Conservation (phyloP, 1,139 yeast species). For the Pichia sp. region DNA sequence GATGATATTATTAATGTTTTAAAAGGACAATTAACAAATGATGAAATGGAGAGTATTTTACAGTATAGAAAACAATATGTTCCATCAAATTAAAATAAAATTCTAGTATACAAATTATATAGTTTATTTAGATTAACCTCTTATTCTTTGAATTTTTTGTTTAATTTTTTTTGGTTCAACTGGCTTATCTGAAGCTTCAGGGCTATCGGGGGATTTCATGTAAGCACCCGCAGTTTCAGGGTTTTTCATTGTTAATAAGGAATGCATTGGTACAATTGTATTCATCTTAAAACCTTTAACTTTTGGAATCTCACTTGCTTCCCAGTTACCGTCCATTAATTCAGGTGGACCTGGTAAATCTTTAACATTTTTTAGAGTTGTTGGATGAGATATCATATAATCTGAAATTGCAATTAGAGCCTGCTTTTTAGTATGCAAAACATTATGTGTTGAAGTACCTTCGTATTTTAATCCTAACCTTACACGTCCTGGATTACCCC, state of each 20-base stretch:
- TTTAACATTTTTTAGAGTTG: slow-evolving; percentile 58
- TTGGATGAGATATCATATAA: slow-evolving; percentile 62
- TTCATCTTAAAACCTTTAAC: slow-evolving; percentile 85
- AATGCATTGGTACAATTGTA: slow-evolving; percentile 77
- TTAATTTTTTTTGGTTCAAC: slow-evolving; percentile 38
- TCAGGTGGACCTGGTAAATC: slow-evolving; percentile 56
- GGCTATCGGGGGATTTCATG: slow-evolving; percentile 33
- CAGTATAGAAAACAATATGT: slow-evolving; percentile 52
- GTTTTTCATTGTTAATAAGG: slow-evolving; percentile 72
- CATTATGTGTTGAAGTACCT: slow-evolving; percentile 36
- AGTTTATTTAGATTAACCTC: slow-evolving; percentile 24
- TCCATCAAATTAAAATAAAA: slow-evolving; percentile 27
- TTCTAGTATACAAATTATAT: background rate
- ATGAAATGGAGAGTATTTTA: slow-evolving; percentile 49
- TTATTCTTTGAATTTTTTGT: slow-evolving; percentile 38
- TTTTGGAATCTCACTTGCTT: slow-evolving; percentile 59
- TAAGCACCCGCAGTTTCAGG: slow-evolving; percentile 75
- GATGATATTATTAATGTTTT: slow-evolving; percentile 66
- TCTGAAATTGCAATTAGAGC: slow-evolving; percentile 56
- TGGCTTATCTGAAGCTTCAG: slow-evolving; percentile 15
- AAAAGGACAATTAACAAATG: slow-evolving; percentile 43
- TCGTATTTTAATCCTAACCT: slow-evolving; percentile 56
- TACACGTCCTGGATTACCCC: slow-evolving; percentile 94
- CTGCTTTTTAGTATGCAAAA: slow-evolving; percentile 55
- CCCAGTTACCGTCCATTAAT: slow-evolving; percentile 37